Evolutionary conservation across 1,139 yeast species (phyloP).

Genomic region (Kodamaea fungicola): DNA sequence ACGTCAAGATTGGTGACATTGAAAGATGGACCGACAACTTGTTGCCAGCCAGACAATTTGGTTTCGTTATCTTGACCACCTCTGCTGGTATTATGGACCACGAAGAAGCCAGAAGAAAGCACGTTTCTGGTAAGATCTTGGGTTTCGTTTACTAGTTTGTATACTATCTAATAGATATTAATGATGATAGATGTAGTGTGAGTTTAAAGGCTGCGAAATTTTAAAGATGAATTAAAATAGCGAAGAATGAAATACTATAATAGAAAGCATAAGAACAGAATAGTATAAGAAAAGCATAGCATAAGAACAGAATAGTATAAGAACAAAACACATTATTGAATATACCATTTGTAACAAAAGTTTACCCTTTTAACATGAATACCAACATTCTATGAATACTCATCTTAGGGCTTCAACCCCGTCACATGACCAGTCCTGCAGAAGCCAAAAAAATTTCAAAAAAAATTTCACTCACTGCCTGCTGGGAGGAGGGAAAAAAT

Average conservation of each 20-base stretch:
- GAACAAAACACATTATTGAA: too few relatives aligned
- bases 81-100: constrained; percentile 99
- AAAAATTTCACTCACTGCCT: constrained; percentile 1
- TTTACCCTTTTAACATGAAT: too few relatives aligned
- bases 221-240: background rate
- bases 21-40: constrained; percentile 98
- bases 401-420: constrained; percentile 4
- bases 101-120: constrained; percentile 99
- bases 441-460: background rate
- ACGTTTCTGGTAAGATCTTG: constrained; percentile 95
- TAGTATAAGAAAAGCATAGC: too few relatives aligned
- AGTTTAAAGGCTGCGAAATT: background rate
- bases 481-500: constrained; percentile 9
- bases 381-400: too few relatives aligned
- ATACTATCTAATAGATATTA: background rate
- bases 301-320: too few relatives aligned
- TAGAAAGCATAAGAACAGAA: background rate
- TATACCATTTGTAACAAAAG: too few relatives aligned
- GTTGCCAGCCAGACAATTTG: constrained; percentile 98
- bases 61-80: constrained; percentile 94
- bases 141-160: constrained; percentile 73
- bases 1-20: constrained; percentile 87
- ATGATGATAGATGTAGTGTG: background rate
- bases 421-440: constrained; percentile 1
- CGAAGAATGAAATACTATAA: background rate